These are phyloP conservation scores for Alternaria gaisen DNA, from an alignment of 2,329 filamentous ascomycete genomes.

Conservation along the genomic window DNA sequence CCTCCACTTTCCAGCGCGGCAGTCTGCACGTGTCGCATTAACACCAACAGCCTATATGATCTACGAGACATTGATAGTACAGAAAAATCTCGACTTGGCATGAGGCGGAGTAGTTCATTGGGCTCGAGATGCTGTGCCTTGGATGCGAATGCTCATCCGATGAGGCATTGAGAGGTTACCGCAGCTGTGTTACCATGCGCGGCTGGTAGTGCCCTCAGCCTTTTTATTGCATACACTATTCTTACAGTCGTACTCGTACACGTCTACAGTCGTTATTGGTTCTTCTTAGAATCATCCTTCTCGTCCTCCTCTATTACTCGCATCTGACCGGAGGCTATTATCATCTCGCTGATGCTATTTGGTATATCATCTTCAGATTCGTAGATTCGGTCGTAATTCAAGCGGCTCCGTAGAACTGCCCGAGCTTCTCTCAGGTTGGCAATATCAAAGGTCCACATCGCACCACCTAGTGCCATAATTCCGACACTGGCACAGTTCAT, in stretches of 20 bases:
- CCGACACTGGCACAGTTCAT: slow-evolving; percentile 81
- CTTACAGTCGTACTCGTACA: slow-evolving; percentile 31
- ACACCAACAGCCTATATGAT: slow-evolving; percentile 2
- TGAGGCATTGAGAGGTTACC: not conserved
- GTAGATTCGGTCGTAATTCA: slow-evolving; percentile 63
- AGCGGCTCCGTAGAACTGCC: slow-evolving; percentile 66
- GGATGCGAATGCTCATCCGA: not conserved
- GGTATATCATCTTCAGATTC: slow-evolving; percentile 52
- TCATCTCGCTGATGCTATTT: slow-evolving; percentile 34
- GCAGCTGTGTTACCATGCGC: not conserved
- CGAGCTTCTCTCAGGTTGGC: slow-evolving; percentile 61
- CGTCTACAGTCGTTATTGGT: slow-evolving; percentile 20
- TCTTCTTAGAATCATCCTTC: slow-evolving; percentile 16
- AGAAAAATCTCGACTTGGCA: not conserved
- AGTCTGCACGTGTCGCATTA: slow-evolving; percentile 1
- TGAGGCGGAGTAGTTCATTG: not conserved
- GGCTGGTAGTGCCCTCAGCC: slow-evolving; percentile 4
- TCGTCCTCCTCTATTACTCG: slow-evolving; percentile 39
- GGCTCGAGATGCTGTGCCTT: not conserved
- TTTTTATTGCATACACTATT: slow-evolving; percentile 32
- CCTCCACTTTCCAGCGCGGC: not conserved
- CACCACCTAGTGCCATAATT: slow-evolving; percentile 77
- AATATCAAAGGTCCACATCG: slow-evolving; percentile 81
- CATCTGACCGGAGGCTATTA: slow-evolving; percentile 57
- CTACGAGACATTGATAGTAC: slow-evolving; percentile 2